phyloP scores from a whole-genome alignment of 1,284 basidiomycete genomes.

The Papiliotrema laurentii region DNA sequence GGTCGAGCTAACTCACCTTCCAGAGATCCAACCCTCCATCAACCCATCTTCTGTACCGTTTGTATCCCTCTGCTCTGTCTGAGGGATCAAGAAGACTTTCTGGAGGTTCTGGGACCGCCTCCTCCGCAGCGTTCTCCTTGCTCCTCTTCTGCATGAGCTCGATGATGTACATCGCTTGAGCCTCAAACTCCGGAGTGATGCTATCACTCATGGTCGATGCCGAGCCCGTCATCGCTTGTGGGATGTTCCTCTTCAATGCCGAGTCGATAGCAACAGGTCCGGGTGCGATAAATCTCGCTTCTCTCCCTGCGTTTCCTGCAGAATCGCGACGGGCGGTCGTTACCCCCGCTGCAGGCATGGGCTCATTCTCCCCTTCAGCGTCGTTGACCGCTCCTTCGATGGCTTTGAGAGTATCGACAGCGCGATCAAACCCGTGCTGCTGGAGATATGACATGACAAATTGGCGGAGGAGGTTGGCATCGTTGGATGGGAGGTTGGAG shows the following conservation, averaged over 20 bases:
- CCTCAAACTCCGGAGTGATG: constrained; percentile 46
- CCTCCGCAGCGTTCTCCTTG: constrained; percentile 60
- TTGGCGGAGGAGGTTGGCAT: constrained; percentile 44
- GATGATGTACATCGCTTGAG: constrained; percentile 46
- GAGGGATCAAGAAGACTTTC: constrained; percentile 66
- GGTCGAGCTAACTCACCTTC: constrained; percentile 64
- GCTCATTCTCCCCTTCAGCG: constrained; percentile 30
- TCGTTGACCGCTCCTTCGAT: constrained; percentile 58
- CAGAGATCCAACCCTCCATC: constrained; percentile 68
- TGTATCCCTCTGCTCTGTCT: constrained; percentile 64
- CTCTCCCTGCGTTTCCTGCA: constrained; percentile 35
- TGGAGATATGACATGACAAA: constrained; percentile 80
- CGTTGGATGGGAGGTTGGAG: constrained; percentile 11
- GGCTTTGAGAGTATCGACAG: constrained; percentile 68
- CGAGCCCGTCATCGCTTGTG: constrained; percentile 52
- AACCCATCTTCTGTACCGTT: constrained; percentile 68
- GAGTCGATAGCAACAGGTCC: constrained; percentile 37
- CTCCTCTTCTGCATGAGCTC: constrained; percentile 47
- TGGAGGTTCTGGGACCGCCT: constrained; percentile 8
- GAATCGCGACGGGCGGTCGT: constrained; percentile 30
- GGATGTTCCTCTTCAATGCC: constrained; percentile 46
- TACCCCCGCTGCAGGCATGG: constrained; percentile 29
- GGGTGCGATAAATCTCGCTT: constrained; percentile 41
- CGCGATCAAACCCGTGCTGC: constrained; percentile 69
- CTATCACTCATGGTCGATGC: constrained; percentile 40